A percentile compares a stretch with the other conserved stretches of the same genome.
phyloP scores from a whole-genome alignment of 805 yeast genomes.

The Candida schatavii region DNA sequence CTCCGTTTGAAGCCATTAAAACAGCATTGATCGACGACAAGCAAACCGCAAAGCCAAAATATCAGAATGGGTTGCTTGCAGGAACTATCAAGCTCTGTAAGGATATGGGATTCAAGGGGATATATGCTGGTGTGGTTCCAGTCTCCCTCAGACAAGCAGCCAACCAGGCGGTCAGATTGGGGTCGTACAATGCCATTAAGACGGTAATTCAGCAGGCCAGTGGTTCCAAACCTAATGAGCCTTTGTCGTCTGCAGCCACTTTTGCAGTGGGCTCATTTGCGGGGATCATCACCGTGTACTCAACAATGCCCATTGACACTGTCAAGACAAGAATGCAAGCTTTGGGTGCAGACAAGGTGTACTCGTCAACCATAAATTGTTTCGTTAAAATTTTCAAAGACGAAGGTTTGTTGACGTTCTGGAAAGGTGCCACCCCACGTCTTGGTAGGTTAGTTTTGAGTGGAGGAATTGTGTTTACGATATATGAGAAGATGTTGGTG shows the following conservation, averaged over 20 bases:
- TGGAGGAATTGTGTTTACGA: slow-evolving; percentile 97
- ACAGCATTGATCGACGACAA: slow-evolving; percentile 95
- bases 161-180: slow-evolving; percentile 90
- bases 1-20: slow-evolving; percentile 95
- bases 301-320: slow-evolving; percentile 95
- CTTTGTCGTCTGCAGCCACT: slow-evolving; percentile 74
- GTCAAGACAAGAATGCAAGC: slow-evolving; percentile 98
- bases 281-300: slow-evolving; percentile 83
- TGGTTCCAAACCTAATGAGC: slow-evolving; percentile 63
- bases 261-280: slow-evolving; percentile 89
- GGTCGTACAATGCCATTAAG: slow-evolving; percentile 88
- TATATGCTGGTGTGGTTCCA: slow-evolving; percentile 87
- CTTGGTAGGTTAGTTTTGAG: slow-evolving; percentile 86
- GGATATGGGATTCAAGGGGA: slow-evolving; percentile 80
- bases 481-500: slow-evolving; percentile 84
- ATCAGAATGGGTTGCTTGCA: slow-evolving; percentile 58
- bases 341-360: slow-evolving; percentile 68
- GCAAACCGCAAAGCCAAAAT: slow-evolving; percentile 71
- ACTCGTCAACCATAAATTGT: slow-evolving; percentile 77
- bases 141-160: slow-evolving; percentile 96
- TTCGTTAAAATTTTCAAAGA: slow-evolving; percentile 74
- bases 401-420: slow-evolving; percentile 87
- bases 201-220: slow-evolving; percentile 69
- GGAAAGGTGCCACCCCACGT: slow-evolving; percentile 99
- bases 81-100: slow-evolving; percentile 65